Percentiles rank a stretch among this genome's conserved stretches.
Evolutionary conservation across 208 protist genomes (phyloP).

Genomic region (Leishmania guyanensis): DNA sequence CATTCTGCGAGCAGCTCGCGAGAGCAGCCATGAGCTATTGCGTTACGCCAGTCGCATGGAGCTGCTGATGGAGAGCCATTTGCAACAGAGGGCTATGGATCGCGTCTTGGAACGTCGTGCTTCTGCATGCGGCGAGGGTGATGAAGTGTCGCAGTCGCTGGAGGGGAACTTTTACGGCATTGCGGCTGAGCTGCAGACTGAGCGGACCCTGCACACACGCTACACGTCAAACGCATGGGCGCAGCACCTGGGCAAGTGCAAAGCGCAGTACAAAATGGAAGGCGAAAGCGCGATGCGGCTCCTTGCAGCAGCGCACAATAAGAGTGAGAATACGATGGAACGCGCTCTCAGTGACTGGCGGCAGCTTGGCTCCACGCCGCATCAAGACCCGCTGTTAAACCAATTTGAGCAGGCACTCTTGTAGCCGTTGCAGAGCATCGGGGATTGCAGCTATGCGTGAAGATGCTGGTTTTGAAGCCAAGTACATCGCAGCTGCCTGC

Average conservation of each 20-base stretch:
- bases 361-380: slow-evolving; percentile 33
- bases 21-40: slow-evolving; percentile 51
- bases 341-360: slow-evolving; percentile 48
- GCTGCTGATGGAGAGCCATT: slow-evolving; percentile 59
- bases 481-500: not conserved
- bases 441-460: not conserved
- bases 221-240: slow-evolving; percentile 69
- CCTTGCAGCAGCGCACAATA: slow-evolving; percentile 30
- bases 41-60: slow-evolving; percentile 55
- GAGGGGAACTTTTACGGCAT: slow-evolving; percentile 47
- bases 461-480: not conserved
- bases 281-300: slow-evolving; percentile 38
- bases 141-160: slow-evolving; percentile 8
- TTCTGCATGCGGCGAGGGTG: slow-evolving; percentile 5
- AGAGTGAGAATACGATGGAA: slow-evolving; percentile 3
- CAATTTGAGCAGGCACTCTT: slow-evolving; percentile 66
- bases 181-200: slow-evolving; percentile 41
- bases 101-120: slow-evolving; percentile 39
- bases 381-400: slow-evolving; percentile 45
- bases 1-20: slow-evolving; percentile 69
- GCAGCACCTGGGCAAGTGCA: slow-evolving; percentile 36
- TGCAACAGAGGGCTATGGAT: slow-evolving; percentile 52
- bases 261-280: slow-evolving; percentile 30
- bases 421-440: not conserved
- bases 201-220: slow-evolving; percentile 48